Conservation (phyloP, 1,284 basidiomycete species). For the Sporisorium scitamineum region DNA sequence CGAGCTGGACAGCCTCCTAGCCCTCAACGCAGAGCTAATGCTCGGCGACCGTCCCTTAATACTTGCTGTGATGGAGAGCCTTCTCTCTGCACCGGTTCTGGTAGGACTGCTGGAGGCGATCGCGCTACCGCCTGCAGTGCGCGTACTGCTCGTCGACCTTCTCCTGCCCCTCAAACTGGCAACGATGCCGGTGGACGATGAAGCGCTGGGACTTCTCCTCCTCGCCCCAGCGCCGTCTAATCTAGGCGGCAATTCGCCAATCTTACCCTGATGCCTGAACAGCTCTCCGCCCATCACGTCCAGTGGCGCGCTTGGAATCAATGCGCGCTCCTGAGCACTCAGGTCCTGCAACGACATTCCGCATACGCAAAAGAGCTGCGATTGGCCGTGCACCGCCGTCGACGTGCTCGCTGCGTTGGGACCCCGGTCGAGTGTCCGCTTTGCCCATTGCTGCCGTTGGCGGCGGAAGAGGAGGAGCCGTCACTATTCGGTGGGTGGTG, state of each 20-base stretch:
- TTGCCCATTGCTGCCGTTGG: neutral
- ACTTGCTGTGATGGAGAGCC: conserved; percentile 27
- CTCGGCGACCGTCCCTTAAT: conserved; percentile 34
- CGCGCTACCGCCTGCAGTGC: conserved; percentile 9
- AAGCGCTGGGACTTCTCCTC: conserved; percentile 19
- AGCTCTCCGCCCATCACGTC: conserved; percentile 51
- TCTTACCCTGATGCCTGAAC: conserved; percentile 60
- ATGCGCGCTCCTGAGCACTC: conserved; percentile 53
- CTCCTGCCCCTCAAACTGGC: conserved; percentile 36
- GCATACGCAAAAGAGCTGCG: conserved; percentile 68
- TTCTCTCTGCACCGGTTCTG: conserved; percentile 4
- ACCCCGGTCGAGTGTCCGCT: conserved; percentile 2
- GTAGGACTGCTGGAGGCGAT: neutral
- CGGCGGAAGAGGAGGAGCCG: conserved; percentile 9
- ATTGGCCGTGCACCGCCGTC: conserved; percentile 48
- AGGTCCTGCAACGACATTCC: conserved; percentile 66
- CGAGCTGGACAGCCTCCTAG: conserved; percentile 16
- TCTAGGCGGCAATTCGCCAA: conserved; percentile 57
- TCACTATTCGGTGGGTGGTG: conserved; percentile 24
- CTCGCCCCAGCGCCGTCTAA: conserved; percentile 7
- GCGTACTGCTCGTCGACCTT: conserved; percentile 28
- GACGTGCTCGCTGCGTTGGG: conserved; percentile 46
- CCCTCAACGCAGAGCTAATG: conserved; percentile 25
- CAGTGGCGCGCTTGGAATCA: conserved; percentile 58
- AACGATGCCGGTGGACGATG: conserved; percentile 21